Evolutionary conservation across 1,284 basidiomycete genomes (phyloP).

Genomic region (Fistulinella cinereoalba): DNA sequence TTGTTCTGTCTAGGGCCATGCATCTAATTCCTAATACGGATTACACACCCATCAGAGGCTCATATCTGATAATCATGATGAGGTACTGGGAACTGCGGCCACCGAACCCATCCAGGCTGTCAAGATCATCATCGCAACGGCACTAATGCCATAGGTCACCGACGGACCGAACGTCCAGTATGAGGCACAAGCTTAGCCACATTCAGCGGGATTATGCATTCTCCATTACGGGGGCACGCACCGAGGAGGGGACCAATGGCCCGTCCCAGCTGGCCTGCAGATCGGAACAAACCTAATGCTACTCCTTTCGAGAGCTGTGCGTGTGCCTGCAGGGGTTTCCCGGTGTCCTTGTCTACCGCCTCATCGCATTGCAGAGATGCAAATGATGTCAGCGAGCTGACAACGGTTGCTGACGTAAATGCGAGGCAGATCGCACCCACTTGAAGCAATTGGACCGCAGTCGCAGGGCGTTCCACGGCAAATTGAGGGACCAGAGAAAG

Average conservation of each 20-base stretch:
- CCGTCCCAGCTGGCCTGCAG: slow-evolving; percentile 84
- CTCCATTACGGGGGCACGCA: slow-evolving; percentile 32
- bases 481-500: slow-evolving; percentile 68
- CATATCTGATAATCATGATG: slow-evolving; percentile 11
- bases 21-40: neutral
- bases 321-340: slow-evolving; percentile 52
- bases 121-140: slow-evolving; percentile 60
- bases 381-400: slow-evolving; percentile 82
- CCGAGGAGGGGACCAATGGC: slow-evolving; percentile 86
- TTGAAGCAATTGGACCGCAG: slow-evolving; percentile 64
- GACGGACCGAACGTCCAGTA: slow-evolving; percentile 87
- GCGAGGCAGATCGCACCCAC: slow-evolving; percentile 77
- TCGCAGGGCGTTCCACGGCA: slow-evolving; percentile 39
- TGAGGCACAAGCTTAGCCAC: slow-evolving; percentile 64
- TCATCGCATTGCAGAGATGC: slow-evolving; percentile 88
- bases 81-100: slow-evolving; percentile 20
- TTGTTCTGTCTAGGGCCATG: slow-evolving; percentile 6
- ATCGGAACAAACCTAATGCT: slow-evolving; percentile 82
- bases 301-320: slow-evolving; percentile 78
- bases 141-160: slow-evolving; percentile 67
- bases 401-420: slow-evolving; percentile 89
- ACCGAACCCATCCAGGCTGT: slow-evolving; percentile 52
- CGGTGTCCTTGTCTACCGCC: slow-evolving; percentile 52
- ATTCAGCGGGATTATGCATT: slow-evolving; percentile 2
- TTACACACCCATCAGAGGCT: neutral